phyloP scores from a whole-genome alignment of 257 asterid species.

The Coffea canephora region DNA sequence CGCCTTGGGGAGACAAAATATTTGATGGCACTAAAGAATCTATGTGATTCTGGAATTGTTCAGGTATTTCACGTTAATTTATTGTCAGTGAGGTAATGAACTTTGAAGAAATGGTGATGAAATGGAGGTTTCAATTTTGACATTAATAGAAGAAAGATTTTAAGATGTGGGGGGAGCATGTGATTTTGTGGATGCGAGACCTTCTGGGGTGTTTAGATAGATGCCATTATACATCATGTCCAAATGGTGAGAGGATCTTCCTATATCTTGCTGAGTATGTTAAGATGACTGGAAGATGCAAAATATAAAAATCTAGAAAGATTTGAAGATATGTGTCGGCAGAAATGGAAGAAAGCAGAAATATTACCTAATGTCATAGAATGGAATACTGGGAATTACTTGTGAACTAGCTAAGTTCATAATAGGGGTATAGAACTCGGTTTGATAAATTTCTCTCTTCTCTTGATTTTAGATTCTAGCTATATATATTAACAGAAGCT shows the following conservation, averaged over 20 bases:
- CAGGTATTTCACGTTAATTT: slow-evolving; percentile 48
- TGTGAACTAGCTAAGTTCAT: not conserved
- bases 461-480: not conserved
- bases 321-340: not conserved
- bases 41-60: slow-evolving; percentile 90
- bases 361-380: not conserved
- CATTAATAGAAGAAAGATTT: not conserved
- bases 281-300: not conserved
- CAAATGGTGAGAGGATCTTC: not conserved
- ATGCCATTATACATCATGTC: not conserved
- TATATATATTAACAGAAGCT: not conserved
- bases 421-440: too few species aligned
- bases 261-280: not conserved
- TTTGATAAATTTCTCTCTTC: not conserved
- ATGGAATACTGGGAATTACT: not conserved
- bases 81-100: not conserved
- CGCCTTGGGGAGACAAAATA: slow-evolving; percentile 93
- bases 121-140: not conserved
- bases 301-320: not conserved
- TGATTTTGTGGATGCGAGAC: not conserved
- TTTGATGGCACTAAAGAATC: slow-evolving; percentile 92
- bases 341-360: not conserved
- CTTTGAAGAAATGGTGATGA: too few species aligned
- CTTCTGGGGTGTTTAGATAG: not conserved
- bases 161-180: not conserved